These are phyloP conservation scores for Scalesia atractyloides DNA, from an alignment of 129 eudicot species.

Conservation along the genomic window DNA sequence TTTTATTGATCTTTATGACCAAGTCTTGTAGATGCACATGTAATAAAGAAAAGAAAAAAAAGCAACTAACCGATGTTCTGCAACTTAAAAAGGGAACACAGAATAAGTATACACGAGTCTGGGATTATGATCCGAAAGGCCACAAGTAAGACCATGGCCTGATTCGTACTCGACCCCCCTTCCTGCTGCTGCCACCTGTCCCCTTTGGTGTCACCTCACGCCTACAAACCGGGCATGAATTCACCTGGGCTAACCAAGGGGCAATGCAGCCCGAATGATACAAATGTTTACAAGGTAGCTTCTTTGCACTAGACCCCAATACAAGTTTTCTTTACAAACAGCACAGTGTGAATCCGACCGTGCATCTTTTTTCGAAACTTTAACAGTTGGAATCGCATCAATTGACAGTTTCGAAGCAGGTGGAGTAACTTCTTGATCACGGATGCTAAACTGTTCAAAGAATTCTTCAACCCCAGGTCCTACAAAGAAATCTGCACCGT, in stretches of 20 bases:
- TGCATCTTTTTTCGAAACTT: constrained; percentile 54
- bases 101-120: constrained; percentile 3
- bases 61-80: constrained; percentile 22
- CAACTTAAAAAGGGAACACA: constrained; percentile 8
- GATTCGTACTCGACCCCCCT: constrained; percentile 38
- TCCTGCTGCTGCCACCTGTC: constrained; percentile 27
- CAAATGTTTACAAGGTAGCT: constrained; percentile 71
- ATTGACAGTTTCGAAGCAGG: constrained; percentile 57
- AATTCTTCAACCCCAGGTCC: constrained; percentile 81
- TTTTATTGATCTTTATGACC: constrained; percentile 34
- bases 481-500: constrained; percentile 66
- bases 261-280: constrained; percentile 75
- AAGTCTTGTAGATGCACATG: constrained; percentile 35
- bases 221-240: constrained; percentile 85
- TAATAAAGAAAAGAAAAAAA: constrained; percentile 27
- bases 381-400: constrained; percentile 56
- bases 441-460: constrained; percentile 46
- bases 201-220: constrained; percentile 44
- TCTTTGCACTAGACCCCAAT: constrained; percentile 62
- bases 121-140: constrained; percentile 47
- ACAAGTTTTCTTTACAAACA: constrained; percentile 69
- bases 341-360: constrained; percentile 74
- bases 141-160: constrained; percentile 67
- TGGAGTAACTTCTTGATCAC: constrained; percentile 52
- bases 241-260: constrained; percentile 69